Conservation (phyloP, 495 filamentous ascomycete genomes). For the Aspergillus mulundensis region DNA sequence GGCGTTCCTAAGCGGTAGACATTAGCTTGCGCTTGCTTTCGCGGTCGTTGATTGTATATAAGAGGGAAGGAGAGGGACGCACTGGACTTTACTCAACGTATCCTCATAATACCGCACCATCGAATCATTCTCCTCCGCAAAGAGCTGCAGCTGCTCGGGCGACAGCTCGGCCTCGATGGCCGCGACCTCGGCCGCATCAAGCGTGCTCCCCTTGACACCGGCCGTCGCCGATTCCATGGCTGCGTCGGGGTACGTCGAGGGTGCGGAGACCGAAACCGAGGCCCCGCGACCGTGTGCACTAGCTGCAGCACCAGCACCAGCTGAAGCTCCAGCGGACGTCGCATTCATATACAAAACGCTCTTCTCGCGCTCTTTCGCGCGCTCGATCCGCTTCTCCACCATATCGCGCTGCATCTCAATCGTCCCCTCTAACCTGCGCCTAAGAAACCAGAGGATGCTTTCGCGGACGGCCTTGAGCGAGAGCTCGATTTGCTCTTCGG, state of each 20-base stretch:
- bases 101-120: slow-evolving; percentile 92
- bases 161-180: slow-evolving; percentile 61
- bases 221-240: background rate
- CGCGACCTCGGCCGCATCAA: slow-evolving; percentile 43
- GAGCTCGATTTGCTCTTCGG: slow-evolving; percentile 63
- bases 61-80: slow-evolving; percentile 29
- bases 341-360: slow-evolving; percentile 69
- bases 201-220: slow-evolving; percentile 14
- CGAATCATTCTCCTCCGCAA: slow-evolving; percentile 87
- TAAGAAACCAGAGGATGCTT: slow-evolving; percentile 76
- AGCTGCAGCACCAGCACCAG: background rate
- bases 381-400: slow-evolving; percentile 81
- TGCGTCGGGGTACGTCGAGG: background rate
- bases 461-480: slow-evolving; percentile 62
- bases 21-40: too few species aligned
- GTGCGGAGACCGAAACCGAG: background rate
- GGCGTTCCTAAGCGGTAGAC: slow-evolving; percentile 56
- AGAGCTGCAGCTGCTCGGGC: slow-evolving; percentile 82
- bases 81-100: slow-evolving; percentile 89
- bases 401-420: slow-evolving; percentile 75
- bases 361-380: slow-evolving; percentile 85
- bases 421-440: slow-evolving; percentile 67
- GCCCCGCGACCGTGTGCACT: background rate
- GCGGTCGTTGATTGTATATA: background rate
- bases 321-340: background rate